Base-by-base conservation (phyloP, 2,329 filamentous ascomycete species). In the Emmonsiellopsis sp. region DNA sequence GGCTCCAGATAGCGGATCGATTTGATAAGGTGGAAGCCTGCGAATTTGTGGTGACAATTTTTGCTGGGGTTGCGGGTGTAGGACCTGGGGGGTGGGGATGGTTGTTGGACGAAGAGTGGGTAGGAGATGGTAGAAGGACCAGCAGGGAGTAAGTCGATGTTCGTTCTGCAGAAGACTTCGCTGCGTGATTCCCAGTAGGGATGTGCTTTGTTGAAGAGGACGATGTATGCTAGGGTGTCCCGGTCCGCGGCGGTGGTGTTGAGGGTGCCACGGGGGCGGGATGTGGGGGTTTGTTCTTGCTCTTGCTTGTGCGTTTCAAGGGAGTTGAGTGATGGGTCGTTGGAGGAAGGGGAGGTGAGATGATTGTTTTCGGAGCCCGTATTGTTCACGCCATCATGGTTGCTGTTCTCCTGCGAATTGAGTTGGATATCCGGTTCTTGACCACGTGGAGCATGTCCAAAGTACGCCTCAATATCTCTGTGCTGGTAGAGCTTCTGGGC, bases 1-100 rank as follows among this genome's bases (percentile, higher is more conserved):
- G 55, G 53, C 16, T 49, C 47, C 11, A 57, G 55, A 42, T 52
- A 55, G 42, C 46, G 51, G 20, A 55, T 50, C 1, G 53, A 9
- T 30, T 40, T 2, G 15, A 57, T 54, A 2, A 34, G 31, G 13
- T 54, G 54, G 38, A 50, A 54, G 7, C 53, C 55, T 2, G 11
- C 31, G 15, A 57, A 54, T 11, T 6, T n/a, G 20, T 41, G 34
- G 13, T 31, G 20, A 11, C 8, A n/a, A 20, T 38, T 5, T 2
- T 2, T 26, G 10, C 13, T 11, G 9, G n/a, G n/a, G 3, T 6
- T 13, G 46, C 13, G 9, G 7, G 32, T 11, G 34, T 5, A 9
- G 5, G 15, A 13, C 1, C 7, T 7, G 6, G 26, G 11, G 45
- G 7, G 9, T 5, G 16, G 15, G 20, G 32, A 13, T 8, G 8